Base-by-base conservation (phyloP, 2,329 filamentous ascomycete species). In the Bimuria novae-zelandiae region DNA sequence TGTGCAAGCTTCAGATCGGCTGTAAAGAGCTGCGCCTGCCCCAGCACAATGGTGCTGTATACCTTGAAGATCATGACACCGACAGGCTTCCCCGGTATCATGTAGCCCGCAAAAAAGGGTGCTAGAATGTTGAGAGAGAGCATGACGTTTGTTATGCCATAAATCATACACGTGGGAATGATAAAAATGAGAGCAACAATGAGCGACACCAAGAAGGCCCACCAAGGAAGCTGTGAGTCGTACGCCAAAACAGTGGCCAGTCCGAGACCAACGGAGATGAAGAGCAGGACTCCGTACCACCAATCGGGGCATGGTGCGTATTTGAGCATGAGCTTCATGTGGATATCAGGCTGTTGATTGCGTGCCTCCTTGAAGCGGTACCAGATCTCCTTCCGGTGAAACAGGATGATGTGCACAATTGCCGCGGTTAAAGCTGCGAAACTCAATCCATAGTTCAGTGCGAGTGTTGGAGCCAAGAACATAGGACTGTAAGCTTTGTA, bases 81-180 rank as follows among this genome's bases (percentile, higher is more conserved):
- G n/a, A 80, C 71, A 30, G 78, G 77, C 27, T 75, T 61, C 7
- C 78, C 78, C 7, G 77, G 77, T 14, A 76, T 71, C 68, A 78
- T 80, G 62, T 80, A 81, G 7, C 80, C 80, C 41, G 77, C 72
- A 16, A 81, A 75, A 61, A 80, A 77, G 3, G 49, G 47, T 19
- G 55, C 54, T 16, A 60, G 47, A 36, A 62, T 41, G 43, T 62
- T 63, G 30, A 65, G 56, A 7, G 57, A 61, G 0, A 64, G 42
- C 49, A 44, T 36, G 19, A 65, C 63, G 27, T 65, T 51, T 3
- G 51, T 45, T 17, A 54, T 46, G 50, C 81, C 84, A 64, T 85
- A 82, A 41, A 86, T 78, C 57, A 87, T 80, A 45, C 84, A 84
- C 49, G 85, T 82, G 8, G 84, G 84, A 21, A 86, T 79, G 46